These are phyloP conservation scores for Geotrichum siamense DNA, from an alignment of 1,139 yeast genomes.

Conservation along the genomic window DNA sequence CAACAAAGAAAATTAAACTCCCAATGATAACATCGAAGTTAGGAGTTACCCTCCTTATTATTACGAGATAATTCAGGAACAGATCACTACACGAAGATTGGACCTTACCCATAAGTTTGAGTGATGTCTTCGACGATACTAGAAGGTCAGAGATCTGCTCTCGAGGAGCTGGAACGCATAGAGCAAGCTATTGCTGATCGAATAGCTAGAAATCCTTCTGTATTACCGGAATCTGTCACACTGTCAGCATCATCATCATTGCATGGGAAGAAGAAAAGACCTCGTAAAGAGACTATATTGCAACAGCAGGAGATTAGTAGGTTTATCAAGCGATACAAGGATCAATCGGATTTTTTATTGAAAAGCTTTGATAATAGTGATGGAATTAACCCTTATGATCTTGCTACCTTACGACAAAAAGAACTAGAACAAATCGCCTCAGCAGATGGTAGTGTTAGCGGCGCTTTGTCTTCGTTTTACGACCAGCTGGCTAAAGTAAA, in stretches of 20 bases:
- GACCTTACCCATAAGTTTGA: no score
- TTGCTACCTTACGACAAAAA: constrained; percentile 17
- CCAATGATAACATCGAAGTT: no score
- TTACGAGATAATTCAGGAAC: no score
- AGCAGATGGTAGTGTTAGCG: constrained; percentile 12
- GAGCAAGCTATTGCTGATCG: constrained; percentile 50
- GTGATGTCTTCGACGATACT: constrained; percentile 23
- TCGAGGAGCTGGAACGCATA: constrained; percentile 51
- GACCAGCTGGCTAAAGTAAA: constrained; percentile 35
- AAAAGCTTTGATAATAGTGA: constrained; percentile 4
- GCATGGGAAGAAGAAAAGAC: constrained; percentile 34
- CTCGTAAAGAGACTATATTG: constrained; percentile 41
- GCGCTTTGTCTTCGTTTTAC: constrained; percentile 43
- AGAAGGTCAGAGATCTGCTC: constrained; percentile 37
- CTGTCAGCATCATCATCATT: constrained; percentile 26
- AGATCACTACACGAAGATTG: no score
- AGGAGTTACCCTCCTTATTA: no score
- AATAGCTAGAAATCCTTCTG: constrained; percentile 42
- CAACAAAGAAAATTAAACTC: no score
- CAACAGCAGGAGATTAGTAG: constrained; percentile 65
- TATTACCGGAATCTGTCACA: constrained; percentile 35
- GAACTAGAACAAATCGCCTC: constrained; percentile 18
- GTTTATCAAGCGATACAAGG: constrained; percentile 46
- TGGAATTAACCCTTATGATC: constrained; percentile 18
- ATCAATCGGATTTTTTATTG: constrained; percentile 33